phyloP scores from a whole-genome alignment of 352 stramenopile species.

The Pythium aquatile region DNA sequence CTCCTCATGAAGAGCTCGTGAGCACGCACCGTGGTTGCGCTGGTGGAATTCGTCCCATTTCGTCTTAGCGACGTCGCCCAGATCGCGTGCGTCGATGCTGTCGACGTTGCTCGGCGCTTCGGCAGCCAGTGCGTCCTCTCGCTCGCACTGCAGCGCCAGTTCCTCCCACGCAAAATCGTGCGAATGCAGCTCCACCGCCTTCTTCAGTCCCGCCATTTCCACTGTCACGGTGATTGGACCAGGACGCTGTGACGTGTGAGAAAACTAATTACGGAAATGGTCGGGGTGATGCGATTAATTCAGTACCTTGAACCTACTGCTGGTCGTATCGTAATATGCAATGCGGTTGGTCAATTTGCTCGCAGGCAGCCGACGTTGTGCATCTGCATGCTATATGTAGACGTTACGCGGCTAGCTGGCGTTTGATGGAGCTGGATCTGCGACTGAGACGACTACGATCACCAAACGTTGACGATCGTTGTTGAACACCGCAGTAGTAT shows the following conservation, averaged over 20 bases:
- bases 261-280: background rate
- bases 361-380: too few species aligned
- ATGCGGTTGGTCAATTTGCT: too few species aligned
- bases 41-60: constrained; percentile 80
- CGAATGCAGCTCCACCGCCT: constrained; percentile 63
- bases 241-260: background rate
- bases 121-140: background rate
- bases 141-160: constrained; percentile 46
- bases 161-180: constrained; percentile 80
- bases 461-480: too few species aligned
- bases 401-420: too few species aligned
- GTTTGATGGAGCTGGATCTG: too few species aligned
- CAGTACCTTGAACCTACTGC: background rate
- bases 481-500: too few species aligned
- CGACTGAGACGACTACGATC: too few species aligned
- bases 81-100: constrained; percentile 22
- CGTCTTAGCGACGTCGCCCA: constrained; percentile 53
- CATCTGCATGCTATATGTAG: too few species aligned
- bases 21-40: constrained; percentile 58
- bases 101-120: background rate
- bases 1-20: background rate
- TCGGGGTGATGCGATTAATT: background rate
- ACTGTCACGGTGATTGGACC: background rate
- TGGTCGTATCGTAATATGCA: too few species aligned
- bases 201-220: constrained; percentile 18